Conservation (phyloP, 441 rosid species). For the Populus trichocarpa region DNA sequence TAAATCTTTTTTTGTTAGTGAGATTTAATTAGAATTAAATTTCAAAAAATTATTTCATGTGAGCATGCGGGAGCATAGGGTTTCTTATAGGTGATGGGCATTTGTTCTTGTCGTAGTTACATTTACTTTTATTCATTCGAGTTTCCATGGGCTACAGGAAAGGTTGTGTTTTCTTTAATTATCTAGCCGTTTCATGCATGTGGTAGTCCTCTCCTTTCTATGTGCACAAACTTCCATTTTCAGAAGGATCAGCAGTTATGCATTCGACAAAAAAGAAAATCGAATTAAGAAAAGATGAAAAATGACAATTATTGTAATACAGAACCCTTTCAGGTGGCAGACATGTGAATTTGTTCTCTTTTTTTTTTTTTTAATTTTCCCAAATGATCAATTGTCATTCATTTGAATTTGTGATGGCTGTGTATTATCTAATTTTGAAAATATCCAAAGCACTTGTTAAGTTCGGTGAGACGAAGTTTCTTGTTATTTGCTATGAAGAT, state of each 20-base stretch:
- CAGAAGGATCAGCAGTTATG: neutral
- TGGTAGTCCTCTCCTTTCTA: neutral
- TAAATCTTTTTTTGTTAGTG: neutral
- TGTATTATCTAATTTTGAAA: neutral
- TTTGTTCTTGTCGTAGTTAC: neutral
- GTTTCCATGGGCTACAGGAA: neutral
- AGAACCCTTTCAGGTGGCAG: constrained; percentile 4
- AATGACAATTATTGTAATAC: neutral
- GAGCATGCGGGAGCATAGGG: neutral
- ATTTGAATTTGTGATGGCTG: neutral
- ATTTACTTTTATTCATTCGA: neutral
- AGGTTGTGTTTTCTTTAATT: neutral
- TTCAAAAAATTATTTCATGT: neutral
- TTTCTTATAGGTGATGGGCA: constrained; percentile 3
- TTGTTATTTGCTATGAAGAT: neutral
- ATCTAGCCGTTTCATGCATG: neutral
- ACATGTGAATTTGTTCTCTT: constrained; percentile 1
- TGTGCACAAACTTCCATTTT: neutral
- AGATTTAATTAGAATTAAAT: no score
- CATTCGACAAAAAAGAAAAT: no score
- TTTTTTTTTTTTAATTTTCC: neutral
- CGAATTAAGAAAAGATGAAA: neutral
- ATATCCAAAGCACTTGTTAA: neutral
- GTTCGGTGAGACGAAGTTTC: neutral
- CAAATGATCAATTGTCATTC: constrained; percentile 8